These are phyloP conservation scores for Podaxis carcinomalis DNA, from an alignment of 768 basidiomycete species.

Conservation along the genomic window DNA sequence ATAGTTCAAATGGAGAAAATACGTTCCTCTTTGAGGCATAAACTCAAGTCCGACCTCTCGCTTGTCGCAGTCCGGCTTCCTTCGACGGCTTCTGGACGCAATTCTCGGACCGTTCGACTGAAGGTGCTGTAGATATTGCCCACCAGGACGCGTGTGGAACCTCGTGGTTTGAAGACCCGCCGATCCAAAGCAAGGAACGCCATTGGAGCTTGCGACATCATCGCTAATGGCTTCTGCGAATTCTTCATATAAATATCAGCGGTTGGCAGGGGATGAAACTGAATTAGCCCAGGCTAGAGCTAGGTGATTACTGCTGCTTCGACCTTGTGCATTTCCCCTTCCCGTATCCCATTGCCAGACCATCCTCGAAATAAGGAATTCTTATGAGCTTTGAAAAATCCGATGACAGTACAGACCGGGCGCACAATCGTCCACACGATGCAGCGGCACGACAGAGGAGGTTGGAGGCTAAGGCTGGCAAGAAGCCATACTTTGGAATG, in stretches of 20 bases:
- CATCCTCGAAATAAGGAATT: neutral
- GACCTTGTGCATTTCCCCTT: neutral
- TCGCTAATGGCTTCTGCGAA: conserved; percentile 4
- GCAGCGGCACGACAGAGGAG: neutral
- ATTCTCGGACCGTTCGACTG: neutral
- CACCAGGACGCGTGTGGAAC: neutral
- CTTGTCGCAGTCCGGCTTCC: neutral
- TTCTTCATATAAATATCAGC: conserved; percentile 8
- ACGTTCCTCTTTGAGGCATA: neutral
- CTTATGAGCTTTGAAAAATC: conserved; percentile 9
- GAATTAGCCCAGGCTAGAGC: conserved; percentile 3
- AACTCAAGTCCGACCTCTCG: neutral
- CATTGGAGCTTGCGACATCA: conserved; percentile 4
- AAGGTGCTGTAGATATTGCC: neutral
- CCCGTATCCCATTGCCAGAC: neutral
- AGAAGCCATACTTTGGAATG: conserved; percentile 37
- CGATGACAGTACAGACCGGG: conserved; percentile 1
- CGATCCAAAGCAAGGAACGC: neutral
- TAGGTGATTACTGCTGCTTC: conserved; percentile 2
- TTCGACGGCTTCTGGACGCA: neutral
- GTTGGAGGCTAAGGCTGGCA: neutral
- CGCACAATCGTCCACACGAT: neutral
- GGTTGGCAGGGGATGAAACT: conserved; percentile 4
- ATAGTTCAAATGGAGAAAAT: neutral
- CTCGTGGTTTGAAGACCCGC: neutral